These are phyloP conservation scores for Phytopythium boreale DNA, from an alignment of 352 stramenopile species.

Conservation along the genomic window DNA sequence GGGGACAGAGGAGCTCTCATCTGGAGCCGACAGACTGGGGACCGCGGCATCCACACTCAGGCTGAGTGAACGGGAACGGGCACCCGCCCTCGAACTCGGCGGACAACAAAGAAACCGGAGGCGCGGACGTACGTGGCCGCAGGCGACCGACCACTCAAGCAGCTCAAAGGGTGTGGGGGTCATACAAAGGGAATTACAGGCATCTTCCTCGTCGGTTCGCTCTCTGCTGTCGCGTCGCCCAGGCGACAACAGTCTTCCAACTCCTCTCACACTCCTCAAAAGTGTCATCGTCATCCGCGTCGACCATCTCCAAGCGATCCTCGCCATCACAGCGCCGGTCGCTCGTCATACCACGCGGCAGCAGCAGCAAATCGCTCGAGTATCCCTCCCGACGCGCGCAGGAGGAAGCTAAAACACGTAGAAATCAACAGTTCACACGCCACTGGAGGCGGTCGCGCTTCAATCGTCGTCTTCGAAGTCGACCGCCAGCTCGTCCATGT, in stretches of 20 bases:
- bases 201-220: conserved; percentile 4
- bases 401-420: conserved; percentile 8
- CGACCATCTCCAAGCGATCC: not conserved
- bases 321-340: not conserved
- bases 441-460: not conserved
- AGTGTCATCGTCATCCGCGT: not conserved
- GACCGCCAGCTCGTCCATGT: conserved; percentile 77
- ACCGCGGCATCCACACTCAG: not conserved
- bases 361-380: not conserved
- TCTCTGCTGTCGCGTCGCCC: not conserved
- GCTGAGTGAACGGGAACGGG: no score
- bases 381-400: not conserved
- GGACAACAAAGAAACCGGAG: not conserved
- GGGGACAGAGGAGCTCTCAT: no score
- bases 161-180: conserved; percentile 4
- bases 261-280: not conserved
- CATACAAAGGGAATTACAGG: conserved; percentile 12
- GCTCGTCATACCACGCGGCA: not conserved
- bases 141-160: conserved; percentile 3
- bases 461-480: conserved; percentile 81
- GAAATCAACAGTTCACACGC: not conserved
- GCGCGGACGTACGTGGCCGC: not conserved
- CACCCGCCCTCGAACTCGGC: not conserved
- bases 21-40: not conserved
- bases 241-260: not conserved